Conservation (phyloP, 768 basidiomycete species). For the Hericium coralloides region DNA sequence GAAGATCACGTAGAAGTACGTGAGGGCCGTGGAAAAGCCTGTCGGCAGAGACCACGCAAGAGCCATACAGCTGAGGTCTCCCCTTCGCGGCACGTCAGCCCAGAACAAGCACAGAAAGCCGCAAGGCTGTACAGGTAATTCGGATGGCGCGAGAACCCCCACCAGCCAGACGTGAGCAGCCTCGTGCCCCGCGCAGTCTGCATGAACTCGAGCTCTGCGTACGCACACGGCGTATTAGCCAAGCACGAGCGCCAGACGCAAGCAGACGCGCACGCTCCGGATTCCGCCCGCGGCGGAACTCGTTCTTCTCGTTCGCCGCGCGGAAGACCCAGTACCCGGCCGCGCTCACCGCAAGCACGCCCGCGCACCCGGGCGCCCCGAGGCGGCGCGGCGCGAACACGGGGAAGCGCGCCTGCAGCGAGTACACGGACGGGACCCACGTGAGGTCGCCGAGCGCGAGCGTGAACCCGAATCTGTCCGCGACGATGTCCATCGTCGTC, state of each 20-base stretch:
- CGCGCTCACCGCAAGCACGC: conserved; percentile 54
- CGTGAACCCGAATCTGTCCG: conserved; percentile 99
- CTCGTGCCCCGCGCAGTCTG: conserved; percentile 81
- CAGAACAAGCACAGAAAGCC: background rate
- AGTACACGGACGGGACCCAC: conserved; percentile 96
- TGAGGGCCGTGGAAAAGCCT: conserved; percentile 85
- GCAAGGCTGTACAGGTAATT: conserved; percentile 61
- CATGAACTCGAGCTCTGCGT: conserved; percentile 71
- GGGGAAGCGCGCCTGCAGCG: conserved; percentile 88
- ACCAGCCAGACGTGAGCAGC: conserved; percentile 93
- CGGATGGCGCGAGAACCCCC: conserved; percentile 90
- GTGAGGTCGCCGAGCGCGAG: conserved; percentile 84
- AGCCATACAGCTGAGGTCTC: conserved; percentile 84
- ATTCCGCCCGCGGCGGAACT: conserved; percentile 89
- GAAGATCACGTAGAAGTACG: conserved; percentile 91
- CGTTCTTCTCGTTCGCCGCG: conserved; percentile 88
- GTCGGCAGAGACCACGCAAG: conserved; percentile 91
- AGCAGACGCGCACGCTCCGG: conserved; percentile 68
- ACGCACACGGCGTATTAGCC: background rate
- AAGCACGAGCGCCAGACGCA: background rate
- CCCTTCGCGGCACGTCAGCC: conserved; percentile 30
- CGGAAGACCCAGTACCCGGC: conserved; percentile 91
- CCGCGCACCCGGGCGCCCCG: conserved; percentile 44
- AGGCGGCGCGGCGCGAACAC: conserved; percentile 83
- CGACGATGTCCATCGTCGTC: conserved; percentile 95